Base-by-base conservation (phyloP, 2,329 filamentous ascomycete species). In the Falciphora oryzae region DNA sequence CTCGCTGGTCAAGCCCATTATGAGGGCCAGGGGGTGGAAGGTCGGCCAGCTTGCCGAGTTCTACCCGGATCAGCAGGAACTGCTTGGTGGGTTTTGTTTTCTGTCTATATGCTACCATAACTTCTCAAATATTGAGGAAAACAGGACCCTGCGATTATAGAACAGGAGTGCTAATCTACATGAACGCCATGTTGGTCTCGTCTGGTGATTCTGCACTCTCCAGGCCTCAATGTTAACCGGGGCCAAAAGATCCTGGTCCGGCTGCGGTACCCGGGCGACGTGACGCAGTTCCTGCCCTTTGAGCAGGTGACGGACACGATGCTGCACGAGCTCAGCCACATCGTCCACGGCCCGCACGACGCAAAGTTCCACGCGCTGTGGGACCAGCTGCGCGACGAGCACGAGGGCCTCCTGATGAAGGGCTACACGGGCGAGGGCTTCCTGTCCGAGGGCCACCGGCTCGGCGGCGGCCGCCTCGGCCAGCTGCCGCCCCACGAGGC, bases 401-500 rank as follows among this genome's bases (percentile, higher is more conserved):
- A 94, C 70, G 86, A 93, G 70, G 85, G 87, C 2, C 82, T 97
- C 8, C 73, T 88, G 14, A 79, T 86, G 65, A 95, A 94, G 73
- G 94, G 94, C 25, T 97, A 94, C 72, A 96, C 91, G 0, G 94
- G 94, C 16, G 93, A 97, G 75, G 91, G 91, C 0, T 97, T 97
- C 76, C 78, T 97, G 35, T 88, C 89, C 0, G 79, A 89, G 38
- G 94, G 93, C 1, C 85, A 86, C 22, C 85, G 85, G 14, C 83
- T 97, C 0, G 93, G 93, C 64, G 90, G 89, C 3, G 68, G 71
- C n/a, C 76, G 75, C 66, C 16, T 22, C 16, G 38, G 38, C 18
- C 78, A 77, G 57, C 81, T 92, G n/a, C 85, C 90, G 1, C 78
- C 85, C 65, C 81, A 89, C 27, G 93, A 97, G 76, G 89, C 90